Evolutionary conservation across 1,284 basidiomycete genomes (phyloP), one percentile per base, ranked within the genome.

Genomic region (Pascua guehoae): DNA sequence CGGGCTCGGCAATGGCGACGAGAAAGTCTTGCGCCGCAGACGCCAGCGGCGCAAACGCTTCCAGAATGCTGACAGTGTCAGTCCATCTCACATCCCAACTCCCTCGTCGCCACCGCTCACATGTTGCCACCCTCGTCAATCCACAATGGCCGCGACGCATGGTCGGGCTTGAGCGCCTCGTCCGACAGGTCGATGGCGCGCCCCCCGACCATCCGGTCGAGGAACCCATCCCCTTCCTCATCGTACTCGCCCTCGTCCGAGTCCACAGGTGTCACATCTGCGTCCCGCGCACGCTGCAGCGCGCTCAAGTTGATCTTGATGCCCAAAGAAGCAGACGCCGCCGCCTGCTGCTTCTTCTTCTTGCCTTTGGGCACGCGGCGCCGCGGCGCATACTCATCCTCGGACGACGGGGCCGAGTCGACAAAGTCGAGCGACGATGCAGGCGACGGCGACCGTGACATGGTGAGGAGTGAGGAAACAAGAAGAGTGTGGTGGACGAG

Each of bases 1-100:
- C 93, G 64, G 96, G 96, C 79, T 99, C 96, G 68, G 93, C 92
- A 53, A 99, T 98, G 49, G 96, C 95, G 55, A 96, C 91, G 43
- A 98, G 82, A 69, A 99, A 98, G 75, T 99, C 96, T 77, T 98
- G 95, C 4, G 96, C 96, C 77, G 97, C 93, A 69, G 95, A 91
- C 36, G 96, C 95, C 59, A 98, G 92, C 1, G 95, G 90, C 37
- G 91, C 92, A 73, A 97, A 98, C 0, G 91, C 91, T 76, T 97
- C 94, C 40, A 98, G 84, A 59, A 96, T 97, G 70, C 75, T 77
- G 17, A 16, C 46, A 47, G 8, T 42, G 36, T 50, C 47, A 49
- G 16, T 47, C 15, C 12, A 47, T 41, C 47, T 10, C 8, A 12
- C 5, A 36, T 37, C 16, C 4, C 15, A 39, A 49, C 24, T 9